These are phyloP conservation scores for Fusarium sp. DNA, from an alignment of 2,329 filamentous ascomycete species.

Conservation along the genomic window DNA sequence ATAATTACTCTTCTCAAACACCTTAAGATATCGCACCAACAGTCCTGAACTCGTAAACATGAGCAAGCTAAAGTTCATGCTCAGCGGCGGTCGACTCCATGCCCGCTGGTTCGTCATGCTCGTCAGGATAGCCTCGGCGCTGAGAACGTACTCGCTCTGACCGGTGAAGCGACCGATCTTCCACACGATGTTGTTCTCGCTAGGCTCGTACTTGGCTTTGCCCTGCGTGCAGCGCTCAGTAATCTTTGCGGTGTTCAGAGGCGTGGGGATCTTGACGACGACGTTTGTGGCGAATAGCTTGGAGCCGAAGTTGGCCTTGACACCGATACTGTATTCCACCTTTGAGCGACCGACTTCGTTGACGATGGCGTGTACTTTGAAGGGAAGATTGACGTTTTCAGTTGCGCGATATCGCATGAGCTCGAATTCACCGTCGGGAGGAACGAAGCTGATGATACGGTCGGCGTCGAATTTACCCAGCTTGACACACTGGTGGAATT, in stretches of 20 bases:
- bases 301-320: constrained; percentile 94
- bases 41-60: constrained; percentile 98
- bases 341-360: constrained; percentile 97
- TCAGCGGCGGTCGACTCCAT: constrained; percentile 93
- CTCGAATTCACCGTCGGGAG: constrained; percentile 97
- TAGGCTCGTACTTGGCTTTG: constrained; percentile 97
- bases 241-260: constrained; percentile 94
- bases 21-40: constrained; percentile 93
- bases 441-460: constrained; percentile 95
- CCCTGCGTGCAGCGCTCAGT: constrained; percentile 93
- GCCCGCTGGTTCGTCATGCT: constrained; percentile 99
- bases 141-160: constrained; percentile 95
- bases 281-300: constrained; percentile 99
- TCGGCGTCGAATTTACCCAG: constrained; percentile 96
- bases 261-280: constrained; percentile 91
- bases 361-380: constrained; percentile 98
- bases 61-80: constrained; percentile 88
- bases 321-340: constrained; percentile 97
- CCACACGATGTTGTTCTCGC: constrained; percentile 98
- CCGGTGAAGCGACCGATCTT: constrained; percentile 98
- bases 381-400: constrained; percentile 97
- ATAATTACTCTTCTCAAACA: constrained; percentile 99
- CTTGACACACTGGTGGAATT: constrained; percentile 99
- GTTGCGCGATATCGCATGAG: constrained; percentile 98
- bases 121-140: constrained; percentile 90